phyloP scores from a whole-genome alignment of 2,329 filamentous ascomycete species.

The Penicillium sp. region DNA sequence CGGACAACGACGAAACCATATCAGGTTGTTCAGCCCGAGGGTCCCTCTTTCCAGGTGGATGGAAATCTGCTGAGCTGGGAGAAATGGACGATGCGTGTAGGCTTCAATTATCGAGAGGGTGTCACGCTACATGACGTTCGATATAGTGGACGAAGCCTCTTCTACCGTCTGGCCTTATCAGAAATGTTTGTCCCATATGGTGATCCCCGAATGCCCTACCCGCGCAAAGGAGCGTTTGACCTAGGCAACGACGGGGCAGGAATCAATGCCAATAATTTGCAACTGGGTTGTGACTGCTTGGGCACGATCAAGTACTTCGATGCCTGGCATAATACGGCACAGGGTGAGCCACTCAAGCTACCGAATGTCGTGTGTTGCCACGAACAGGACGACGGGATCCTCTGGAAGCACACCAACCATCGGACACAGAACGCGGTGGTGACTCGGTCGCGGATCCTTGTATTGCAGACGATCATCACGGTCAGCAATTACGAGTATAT shows the following conservation, averaged over 20 bases:
- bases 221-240: slow-evolving; percentile 42
- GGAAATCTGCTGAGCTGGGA: slow-evolving; percentile 35
- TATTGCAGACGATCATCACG: slow-evolving; percentile 38
- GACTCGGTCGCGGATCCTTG: slow-evolving; percentile 28
- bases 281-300: slow-evolving; percentile 40
- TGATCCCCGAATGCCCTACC: slow-evolving; percentile 38
- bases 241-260: slow-evolving; percentile 41
- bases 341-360: slow-evolving; percentile 32
- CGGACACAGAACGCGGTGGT: slow-evolving; percentile 32
- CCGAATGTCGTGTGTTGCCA: slow-evolving; percentile 42
- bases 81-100: slow-evolving; percentile 41
- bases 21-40: slow-evolving; percentile 33
- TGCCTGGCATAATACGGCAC: slow-evolving; percentile 31
- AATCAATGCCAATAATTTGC: slow-evolving; percentile 39
- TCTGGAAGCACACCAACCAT: slow-evolving; percentile 39
- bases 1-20: slow-evolving; percentile 34
- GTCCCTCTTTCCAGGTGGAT: slow-evolving; percentile 28
- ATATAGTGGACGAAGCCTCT: slow-evolving; percentile 36
- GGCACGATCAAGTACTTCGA: slow-evolving; percentile 43
- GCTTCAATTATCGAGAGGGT: slow-evolving; percentile 44
- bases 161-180: slow-evolving; percentile 39
- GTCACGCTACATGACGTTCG: slow-evolving; percentile 38
- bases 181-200: slow-evolving; percentile 46
- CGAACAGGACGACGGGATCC: slow-evolving; percentile 35
- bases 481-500: slow-evolving; percentile 43